A percentile compares a stretch with the other conserved stretches of the same genome.
Evolutionary conservation across 345 rosid species (phyloP).

Genomic region (Eucalyptus regnans): DNA sequence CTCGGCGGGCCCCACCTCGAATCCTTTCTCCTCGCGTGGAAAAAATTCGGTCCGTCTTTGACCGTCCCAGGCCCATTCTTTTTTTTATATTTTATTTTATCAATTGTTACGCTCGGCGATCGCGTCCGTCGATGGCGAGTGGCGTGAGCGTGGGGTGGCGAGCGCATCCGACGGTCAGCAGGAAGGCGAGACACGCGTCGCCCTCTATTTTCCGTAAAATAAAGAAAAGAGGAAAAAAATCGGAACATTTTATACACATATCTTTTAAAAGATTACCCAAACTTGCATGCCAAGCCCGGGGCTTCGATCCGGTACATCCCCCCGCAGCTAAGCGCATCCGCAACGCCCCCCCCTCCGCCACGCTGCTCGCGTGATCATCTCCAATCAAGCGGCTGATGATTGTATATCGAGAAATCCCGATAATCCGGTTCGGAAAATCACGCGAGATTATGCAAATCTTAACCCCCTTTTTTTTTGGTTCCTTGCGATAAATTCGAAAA

Average conservation of each 20-base stretch:
- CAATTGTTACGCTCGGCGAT: background rate
- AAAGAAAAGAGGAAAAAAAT: background rate
- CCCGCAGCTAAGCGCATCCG: background rate
- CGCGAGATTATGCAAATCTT: background rate
- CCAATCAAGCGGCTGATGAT: background rate
- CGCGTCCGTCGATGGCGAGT: background rate
- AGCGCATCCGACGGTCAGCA: background rate
- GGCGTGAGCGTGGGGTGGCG: background rate
- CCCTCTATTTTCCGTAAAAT: background rate
- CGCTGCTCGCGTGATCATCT: background rate
- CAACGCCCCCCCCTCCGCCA: background rate
- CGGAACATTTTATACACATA: background rate
- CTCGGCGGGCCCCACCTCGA: background rate
- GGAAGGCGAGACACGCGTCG: background rate
- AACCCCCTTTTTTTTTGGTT: accelerated
- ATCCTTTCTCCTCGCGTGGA: background rate
- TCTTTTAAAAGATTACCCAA: background rate
- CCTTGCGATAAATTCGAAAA: background rate
- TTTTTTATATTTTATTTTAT: no score
- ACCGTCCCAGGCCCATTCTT: background rate
- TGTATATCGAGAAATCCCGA: background rate
- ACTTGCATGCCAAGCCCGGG: background rate
- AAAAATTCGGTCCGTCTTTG: background rate
- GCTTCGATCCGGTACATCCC: background rate
- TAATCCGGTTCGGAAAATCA: background rate